These are phyloP conservation scores for Neonectria ditissima DNA, from an alignment of 2,329 filamentous ascomycete genomes.

Conservation along the genomic window DNA sequence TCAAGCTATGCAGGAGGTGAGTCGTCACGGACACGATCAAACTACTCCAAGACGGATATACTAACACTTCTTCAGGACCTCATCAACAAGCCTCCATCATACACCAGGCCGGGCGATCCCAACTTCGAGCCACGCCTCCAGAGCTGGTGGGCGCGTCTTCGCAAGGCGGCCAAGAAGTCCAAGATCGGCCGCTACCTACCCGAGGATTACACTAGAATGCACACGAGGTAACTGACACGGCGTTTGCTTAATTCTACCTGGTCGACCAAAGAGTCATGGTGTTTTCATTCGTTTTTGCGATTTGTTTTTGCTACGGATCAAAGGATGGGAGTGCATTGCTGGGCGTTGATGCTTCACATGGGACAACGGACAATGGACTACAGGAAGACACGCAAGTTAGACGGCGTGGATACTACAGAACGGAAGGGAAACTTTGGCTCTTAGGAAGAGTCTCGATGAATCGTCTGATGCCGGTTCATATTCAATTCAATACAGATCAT, in stretches of 20 bases:
- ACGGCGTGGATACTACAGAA: constrained; percentile 7
- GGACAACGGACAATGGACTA: constrained; percentile 4
- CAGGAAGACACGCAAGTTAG: constrained; percentile 15
- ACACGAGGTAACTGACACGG: constrained; percentile 38
- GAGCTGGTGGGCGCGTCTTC: constrained; percentile 52
- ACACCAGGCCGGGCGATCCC: constrained; percentile 44
- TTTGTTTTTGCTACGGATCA: constrained; percentile 10
- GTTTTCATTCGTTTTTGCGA: constrained; percentile 13
- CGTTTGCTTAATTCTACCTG: constrained; percentile 2
- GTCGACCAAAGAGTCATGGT: background rate
- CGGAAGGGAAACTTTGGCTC: constrained; percentile 8
- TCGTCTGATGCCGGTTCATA: constrained; percentile 8
- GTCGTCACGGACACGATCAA: constrained; percentile 10
- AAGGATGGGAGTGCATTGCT: constrained; percentile 14
- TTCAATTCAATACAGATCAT: constrained; percentile 29
- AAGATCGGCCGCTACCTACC: constrained; percentile 51
- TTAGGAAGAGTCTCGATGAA: background rate
- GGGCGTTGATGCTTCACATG: constrained; percentile 22
- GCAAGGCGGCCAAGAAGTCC: constrained; percentile 51
- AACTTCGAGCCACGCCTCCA: constrained; percentile 46
- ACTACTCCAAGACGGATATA: background rate
- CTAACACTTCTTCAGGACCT: constrained; percentile 46
- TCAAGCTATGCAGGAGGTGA: constrained; percentile 51
- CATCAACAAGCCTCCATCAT: constrained; percentile 44
- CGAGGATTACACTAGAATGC: constrained; percentile 50